Evolutionary conservation across 495 filamentous ascomycete species (phyloP).

Genomic region (Eremomyces bilateralis): DNA sequence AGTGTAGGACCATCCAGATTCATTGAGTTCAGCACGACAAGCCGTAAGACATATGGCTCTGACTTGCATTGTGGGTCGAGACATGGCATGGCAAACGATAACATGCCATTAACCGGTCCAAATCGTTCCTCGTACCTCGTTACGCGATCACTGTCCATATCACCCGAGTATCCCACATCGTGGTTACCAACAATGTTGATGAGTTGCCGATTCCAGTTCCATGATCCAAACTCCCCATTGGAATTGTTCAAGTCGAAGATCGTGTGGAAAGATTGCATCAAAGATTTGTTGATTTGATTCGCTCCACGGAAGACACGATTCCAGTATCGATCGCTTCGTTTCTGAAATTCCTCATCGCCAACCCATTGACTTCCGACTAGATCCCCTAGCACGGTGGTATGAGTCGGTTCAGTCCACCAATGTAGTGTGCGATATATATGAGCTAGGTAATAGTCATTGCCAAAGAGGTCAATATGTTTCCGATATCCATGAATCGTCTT

Average conservation of each 20-base stretch:
- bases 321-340: conserved; percentile 59
- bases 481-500: conserved; percentile 35
- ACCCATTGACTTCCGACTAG: conserved; percentile 96
- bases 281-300: conserved; percentile 28
- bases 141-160: conserved; percentile 49
- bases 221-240: conserved; percentile 21
- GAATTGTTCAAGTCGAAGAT: conserved; percentile 25
- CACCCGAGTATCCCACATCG: conserved; percentile 87
- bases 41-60: conserved; percentile 39
- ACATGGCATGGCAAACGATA: conserved; percentile 17
- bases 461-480: conserved; percentile 70
- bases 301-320: conserved; percentile 49
- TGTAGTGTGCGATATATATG: conserved; percentile 75
- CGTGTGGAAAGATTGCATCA: conserved; percentile 12
- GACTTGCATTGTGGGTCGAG: conserved; percentile 16
- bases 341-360: conserved; percentile 56
- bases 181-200: conserved; percentile 90
- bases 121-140: conserved; percentile 63
- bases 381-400: conserved; percentile 77
- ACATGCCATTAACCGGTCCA: conserved; percentile 61
- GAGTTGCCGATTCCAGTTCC: conserved; percentile 46
- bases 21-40: conserved; percentile 76
- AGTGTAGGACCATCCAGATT: conserved; percentile 70
- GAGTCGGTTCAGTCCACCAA: conserved; percentile 66
- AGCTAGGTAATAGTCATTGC: conserved; percentile 86